Conservation (phyloP, 2,329 filamentous ascomycete species). For the Orbilia ellipsospora region DNA sequence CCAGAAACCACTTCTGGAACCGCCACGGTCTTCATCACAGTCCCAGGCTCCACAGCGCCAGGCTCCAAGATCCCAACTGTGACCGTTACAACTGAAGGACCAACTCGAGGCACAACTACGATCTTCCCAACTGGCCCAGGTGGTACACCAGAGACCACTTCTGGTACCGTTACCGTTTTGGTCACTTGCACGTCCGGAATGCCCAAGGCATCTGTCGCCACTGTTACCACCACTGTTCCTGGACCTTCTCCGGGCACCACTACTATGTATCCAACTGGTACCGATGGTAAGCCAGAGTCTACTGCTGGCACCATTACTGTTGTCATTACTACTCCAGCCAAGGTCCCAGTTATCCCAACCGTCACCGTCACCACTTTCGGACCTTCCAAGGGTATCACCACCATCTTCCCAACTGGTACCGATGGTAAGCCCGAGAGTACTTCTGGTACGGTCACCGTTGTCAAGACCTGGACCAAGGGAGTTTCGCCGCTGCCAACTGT, state of each 20-base stretch:
- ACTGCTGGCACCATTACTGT: too few relatives aligned
- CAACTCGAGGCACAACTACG: not conserved
- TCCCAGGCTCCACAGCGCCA: not conserved
- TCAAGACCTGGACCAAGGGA: constrained; percentile 3
- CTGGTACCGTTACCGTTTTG: not conserved
- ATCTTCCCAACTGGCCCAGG: not conserved
- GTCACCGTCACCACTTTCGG: not conserved
- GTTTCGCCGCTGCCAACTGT: not conserved
- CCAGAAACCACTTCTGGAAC: not conserved
- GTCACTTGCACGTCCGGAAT: not conserved
- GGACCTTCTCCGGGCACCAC: too few relatives aligned
- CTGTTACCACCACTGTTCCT: too few relatives aligned
- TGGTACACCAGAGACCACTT: not conserved
- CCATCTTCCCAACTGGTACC: not conserved
- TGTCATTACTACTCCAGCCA: too few relatives aligned
- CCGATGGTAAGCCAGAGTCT: too few relatives aligned
- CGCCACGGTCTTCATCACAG: not conserved
- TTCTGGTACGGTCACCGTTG: not conserved
- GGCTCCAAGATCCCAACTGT: not conserved
- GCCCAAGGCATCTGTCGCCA: too few relatives aligned
- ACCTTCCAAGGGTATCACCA: not conserved
- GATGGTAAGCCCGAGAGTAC: not conserved
- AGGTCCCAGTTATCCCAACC: too few relatives aligned
- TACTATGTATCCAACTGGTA: too few relatives aligned
- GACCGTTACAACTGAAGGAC: not conserved